Evolutionary conservation across 2,329 filamentous ascomycete species (phyloP).

Genomic region (Pezicula radicicola): DNA sequence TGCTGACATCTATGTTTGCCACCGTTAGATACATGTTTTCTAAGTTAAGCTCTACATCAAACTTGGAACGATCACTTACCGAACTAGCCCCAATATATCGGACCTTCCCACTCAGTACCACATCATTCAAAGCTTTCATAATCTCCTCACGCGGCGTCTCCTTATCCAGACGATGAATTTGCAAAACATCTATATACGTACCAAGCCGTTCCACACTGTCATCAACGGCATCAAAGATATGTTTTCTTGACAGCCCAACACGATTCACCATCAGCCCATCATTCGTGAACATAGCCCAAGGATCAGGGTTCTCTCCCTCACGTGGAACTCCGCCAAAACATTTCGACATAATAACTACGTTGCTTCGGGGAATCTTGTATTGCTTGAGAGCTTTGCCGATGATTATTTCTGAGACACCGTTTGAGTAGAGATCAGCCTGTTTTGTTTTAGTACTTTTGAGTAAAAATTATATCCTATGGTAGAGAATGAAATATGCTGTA

Average conservation of each 20-base stretch:
- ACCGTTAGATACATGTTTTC: not conserved
- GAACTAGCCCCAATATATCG: slow-evolving; percentile 9
- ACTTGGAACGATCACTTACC: slow-evolving; percentile 31
- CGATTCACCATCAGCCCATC: slow-evolving; percentile 42
- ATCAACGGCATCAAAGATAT: slow-evolving; percentile 64
- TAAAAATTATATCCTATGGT: no score
- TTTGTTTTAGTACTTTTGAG: slow-evolving; percentile 21
- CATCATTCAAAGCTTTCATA: slow-evolving; percentile 55
- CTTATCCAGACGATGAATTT: slow-evolving; percentile 57
- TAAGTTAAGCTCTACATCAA: no score
- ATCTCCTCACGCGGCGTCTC: slow-evolving; percentile 53
- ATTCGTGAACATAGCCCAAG: slow-evolving; percentile 23
- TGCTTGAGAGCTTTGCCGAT: slow-evolving; percentile 63
- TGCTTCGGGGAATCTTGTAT: slow-evolving; percentile 61
- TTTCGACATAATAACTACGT: slow-evolving; percentile 66
- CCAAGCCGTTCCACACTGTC: slow-evolving; percentile 49
- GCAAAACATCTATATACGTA: slow-evolving; percentile 50
- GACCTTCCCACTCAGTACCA: slow-evolving; percentile 39
- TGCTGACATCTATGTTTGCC: slow-evolving; percentile 36
- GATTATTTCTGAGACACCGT: slow-evolving; percentile 56
- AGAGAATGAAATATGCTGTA: no score
- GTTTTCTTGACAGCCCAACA: slow-evolving; percentile 55
- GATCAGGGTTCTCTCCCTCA: slow-evolving; percentile 16
- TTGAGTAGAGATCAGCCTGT: slow-evolving; percentile 45
- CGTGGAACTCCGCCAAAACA: slow-evolving; percentile 45